Evolutionary conservation across 495 filamentous ascomycete genomes (phyloP), one percentile per base, ranked within the genome.

Genomic region (Glonium stellatum): DNA sequence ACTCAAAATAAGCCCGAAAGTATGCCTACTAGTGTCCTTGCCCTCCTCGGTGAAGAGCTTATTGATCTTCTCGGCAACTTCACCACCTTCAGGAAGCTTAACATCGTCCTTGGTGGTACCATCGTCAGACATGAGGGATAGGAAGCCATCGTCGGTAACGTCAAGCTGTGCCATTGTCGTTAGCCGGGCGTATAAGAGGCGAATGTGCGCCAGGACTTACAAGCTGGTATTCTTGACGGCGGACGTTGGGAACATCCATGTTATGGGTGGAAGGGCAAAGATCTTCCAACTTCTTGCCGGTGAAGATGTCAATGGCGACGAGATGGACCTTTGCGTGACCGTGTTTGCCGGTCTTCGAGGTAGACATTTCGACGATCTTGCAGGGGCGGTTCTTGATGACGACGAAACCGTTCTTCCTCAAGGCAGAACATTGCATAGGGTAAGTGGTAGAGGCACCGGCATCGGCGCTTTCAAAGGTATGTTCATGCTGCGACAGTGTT

Each of bases 301-400:
- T 99, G 83, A 99, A 99, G 81, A 99, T 97, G 74, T 99, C 93
- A 74, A 92, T 84, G 72, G 89, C 93, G 70, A 95, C 85, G 62
- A 99, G 78, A 81, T 99, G 91, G 74, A 97, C 93, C 87, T 99
- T 99, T 77, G 93, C 93, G 87, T 99, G 93, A 76, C 93, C 93
- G 87, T 99, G 93, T 89, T 99, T 99, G 76, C 93, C 93, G 64
- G 93, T 99, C 90, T 99, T 99, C 73, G 93, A 99, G 78, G 93
- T 99, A 63, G 88, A 92, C 93, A 99, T 99, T 72, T 97, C 93
- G 75, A 97, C 89, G 70, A 99, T 99, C 86, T 97, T 97, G 91
- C 93, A 99, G 63, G 93, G 93, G 69, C 93, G 92, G 74, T 80
- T 78, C 84, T 99, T 97, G 79, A 99, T 97, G 71, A 92, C 87